Evolutionary conservation across 2,329 filamentous ascomycete species (phyloP).

Genomic region (Ceratocystis cacaofunesta): DNA sequence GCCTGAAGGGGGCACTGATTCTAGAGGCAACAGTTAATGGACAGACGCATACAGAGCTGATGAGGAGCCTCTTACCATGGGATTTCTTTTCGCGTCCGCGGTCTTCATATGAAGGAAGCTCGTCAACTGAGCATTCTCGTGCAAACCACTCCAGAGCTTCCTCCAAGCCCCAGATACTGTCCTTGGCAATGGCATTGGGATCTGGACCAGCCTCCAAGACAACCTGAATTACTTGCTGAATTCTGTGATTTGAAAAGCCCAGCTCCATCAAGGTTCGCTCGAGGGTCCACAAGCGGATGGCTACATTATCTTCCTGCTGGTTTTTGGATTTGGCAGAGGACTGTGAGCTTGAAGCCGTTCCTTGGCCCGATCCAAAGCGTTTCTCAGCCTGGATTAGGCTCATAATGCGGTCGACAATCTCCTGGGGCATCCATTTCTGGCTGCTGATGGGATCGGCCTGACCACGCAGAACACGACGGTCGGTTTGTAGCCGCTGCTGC

Average conservation of each 20-base stretch:
- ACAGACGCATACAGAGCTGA: not conserved
- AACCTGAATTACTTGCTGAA: constrained; percentile 49
- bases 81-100: constrained; percentile 28
- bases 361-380: constrained; percentile 29
- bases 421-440: constrained; percentile 64
- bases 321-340: constrained; percentile 38
- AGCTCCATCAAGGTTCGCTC: constrained; percentile 55
- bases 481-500: constrained; percentile 64
- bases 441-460: constrained; percentile 62
- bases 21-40: not conserved
- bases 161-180: constrained; percentile 69
- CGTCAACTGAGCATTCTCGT: constrained; percentile 52
- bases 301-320: constrained; percentile 54
- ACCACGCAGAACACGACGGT: constrained; percentile 63
- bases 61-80: constrained; percentile 21
- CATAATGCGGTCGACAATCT: constrained; percentile 64
- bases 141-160: constrained; percentile 84
- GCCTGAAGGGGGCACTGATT: constrained; percentile 1
- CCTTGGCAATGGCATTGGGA: constrained; percentile 37
- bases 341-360: constrained; percentile 26
- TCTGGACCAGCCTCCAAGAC: constrained; percentile 53
- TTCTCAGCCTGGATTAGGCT: constrained; percentile 55
- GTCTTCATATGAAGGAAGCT: constrained; percentile 58
- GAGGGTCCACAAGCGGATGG: constrained; percentile 70
- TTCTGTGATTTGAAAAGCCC: constrained; percentile 49